phyloP scores from a whole-genome alignment of 2,329 filamentous ascomycete species.

The Microcyclospora tardicrescens region DNA sequence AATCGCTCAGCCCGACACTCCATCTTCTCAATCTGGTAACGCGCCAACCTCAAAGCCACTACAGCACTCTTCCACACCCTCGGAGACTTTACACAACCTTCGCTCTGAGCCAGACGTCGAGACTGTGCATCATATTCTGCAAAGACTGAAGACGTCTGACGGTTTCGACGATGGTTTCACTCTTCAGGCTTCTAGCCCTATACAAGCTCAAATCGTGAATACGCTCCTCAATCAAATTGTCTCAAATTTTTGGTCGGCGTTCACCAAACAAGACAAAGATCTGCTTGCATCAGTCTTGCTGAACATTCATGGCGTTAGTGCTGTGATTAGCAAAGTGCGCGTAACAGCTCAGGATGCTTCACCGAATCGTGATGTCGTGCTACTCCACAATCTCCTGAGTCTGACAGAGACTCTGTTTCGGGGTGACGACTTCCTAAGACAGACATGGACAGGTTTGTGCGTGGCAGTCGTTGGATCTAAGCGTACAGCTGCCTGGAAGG shows the following conservation, averaged over 20 bases:
- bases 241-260: slow-evolving; percentile 66
- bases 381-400: slow-evolving; percentile 28
- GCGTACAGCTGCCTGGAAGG: slow-evolving; percentile 48
- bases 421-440: slow-evolving; percentile 24
- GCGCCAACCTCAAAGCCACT: neutral
- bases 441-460: slow-evolving; percentile 24
- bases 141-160: slow-evolving; percentile 2
- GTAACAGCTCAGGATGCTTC: neutral
- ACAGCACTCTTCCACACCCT: slow-evolving; percentile 2
- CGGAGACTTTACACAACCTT: slow-evolving; percentile 24
- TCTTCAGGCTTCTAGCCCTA: slow-evolving; percentile 50
- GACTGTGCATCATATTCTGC: slow-evolving; percentile 17
- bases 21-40: neutral
- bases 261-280: slow-evolving; percentile 33
- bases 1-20: neutral
- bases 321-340: slow-evolving; percentile 53
- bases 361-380: neutral
- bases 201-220: slow-evolving; percentile 62
- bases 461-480: slow-evolving; percentile 30
- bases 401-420: slow-evolving; percentile 32
- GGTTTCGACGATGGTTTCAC: slow-evolving; percentile 32
- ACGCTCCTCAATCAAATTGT: slow-evolving; percentile 60
- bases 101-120: slow-evolving; percentile 27
- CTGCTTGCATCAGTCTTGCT: slow-evolving; percentile 52
- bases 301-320: slow-evolving; percentile 66